phyloP scores from a whole-genome alignment of 208 protist genomes.

The Trypanosoma lewisi region DNA sequence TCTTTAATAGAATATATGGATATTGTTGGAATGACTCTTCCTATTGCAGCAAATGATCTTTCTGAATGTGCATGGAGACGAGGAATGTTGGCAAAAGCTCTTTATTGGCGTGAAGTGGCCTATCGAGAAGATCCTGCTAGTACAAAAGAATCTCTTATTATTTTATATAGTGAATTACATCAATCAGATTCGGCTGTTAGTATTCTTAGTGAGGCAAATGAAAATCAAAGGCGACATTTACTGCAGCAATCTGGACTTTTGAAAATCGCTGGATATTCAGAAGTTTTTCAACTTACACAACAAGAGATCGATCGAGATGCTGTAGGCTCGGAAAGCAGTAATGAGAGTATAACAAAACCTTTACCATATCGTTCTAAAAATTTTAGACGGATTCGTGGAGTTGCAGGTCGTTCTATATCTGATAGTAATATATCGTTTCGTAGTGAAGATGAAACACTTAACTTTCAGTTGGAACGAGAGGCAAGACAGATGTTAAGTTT shows the following conservation, averaged over 20 bases:
- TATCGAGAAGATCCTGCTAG: conserved; percentile 67
- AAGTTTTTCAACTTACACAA: conserved; percentile 65
- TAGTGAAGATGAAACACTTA: conserved; percentile 30
- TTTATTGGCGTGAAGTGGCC: conserved; percentile 84
- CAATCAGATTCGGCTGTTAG: conserved; percentile 76
- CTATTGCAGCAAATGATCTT: conserved; percentile 57
- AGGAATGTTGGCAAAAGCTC: conserved; percentile 85
- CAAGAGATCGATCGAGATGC: conserved; percentile 60
- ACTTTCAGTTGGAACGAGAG: conserved; percentile 46
- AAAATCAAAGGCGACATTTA: conserved; percentile 61
- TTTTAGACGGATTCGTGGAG: conserved; percentile 40
- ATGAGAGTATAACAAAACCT: conserved; percentile 32
- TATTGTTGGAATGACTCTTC: conserved; percentile 66
- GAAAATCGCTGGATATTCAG: conserved; percentile 74
- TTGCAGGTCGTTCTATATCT: conserved; percentile 30
- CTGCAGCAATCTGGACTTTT: conserved; percentile 72
- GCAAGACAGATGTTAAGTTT: conserved; percentile 68
- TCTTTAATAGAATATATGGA: conserved; percentile 87
- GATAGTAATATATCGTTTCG: conserved; percentile 46
- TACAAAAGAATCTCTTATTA: conserved; percentile 79
- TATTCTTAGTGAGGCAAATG: conserved; percentile 65
- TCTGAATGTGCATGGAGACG: conserved; percentile 82
- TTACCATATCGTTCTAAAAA: conserved; percentile 25
- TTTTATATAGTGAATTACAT: conserved; percentile 77
- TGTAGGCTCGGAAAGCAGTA: conserved; percentile 37